These are phyloP conservation scores for Aureococcus anophagefferens DNA, from an alignment of 108 stramenopile genomes.

Conservation along the genomic window DNA sequence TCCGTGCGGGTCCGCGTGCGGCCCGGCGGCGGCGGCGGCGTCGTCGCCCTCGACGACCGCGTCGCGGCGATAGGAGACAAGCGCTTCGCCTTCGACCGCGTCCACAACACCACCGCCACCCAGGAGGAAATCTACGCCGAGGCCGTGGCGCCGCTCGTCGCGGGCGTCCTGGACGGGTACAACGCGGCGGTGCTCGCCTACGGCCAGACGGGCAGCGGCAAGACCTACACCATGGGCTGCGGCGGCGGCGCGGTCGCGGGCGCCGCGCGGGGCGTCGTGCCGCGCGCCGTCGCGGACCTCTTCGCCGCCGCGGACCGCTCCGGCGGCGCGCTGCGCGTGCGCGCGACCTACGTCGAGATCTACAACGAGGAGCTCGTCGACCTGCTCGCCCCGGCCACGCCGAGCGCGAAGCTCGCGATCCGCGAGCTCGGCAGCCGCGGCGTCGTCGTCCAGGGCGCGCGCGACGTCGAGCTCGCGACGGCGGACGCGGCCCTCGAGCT, in stretches of 20 bases:
- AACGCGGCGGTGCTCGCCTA: slow-evolving; percentile 15
- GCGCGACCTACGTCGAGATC: slow-evolving; percentile 15
- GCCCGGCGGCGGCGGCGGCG: too few species aligned
- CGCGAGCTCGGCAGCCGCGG: neutral
- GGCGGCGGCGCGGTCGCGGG: neutral
- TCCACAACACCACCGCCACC: slow-evolving; percentile 7
- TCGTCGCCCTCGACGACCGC: too few species aligned
- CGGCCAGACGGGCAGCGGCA: slow-evolving; percentile 24
- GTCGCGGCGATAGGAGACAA: too few species aligned
- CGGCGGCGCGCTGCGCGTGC: neutral
- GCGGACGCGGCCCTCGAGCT: slow-evolving; percentile 44
- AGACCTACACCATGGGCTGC: slow-evolving; percentile 21
- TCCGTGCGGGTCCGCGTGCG: too few species aligned
- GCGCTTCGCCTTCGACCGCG: slow-evolving; percentile 17
- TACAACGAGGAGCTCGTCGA: slow-evolving; percentile 13
- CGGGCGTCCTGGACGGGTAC: slow-evolving; percentile 6
- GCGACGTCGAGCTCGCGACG: slow-evolving; percentile 29
- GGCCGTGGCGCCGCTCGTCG: slow-evolving; percentile 7
- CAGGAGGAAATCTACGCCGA: slow-evolving; percentile 1
- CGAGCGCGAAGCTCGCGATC: neutral
- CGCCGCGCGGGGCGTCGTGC: neutral
- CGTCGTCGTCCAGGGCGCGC: neutral
- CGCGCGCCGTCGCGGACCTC: slow-evolving; percentile 12
- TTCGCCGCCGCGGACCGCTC: neutral
- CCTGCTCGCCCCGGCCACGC: slow-evolving; percentile 4